Evolutionary conservation across 169 alveolate species (phyloP).

Genomic region (Perkinsus marinus): DNA sequence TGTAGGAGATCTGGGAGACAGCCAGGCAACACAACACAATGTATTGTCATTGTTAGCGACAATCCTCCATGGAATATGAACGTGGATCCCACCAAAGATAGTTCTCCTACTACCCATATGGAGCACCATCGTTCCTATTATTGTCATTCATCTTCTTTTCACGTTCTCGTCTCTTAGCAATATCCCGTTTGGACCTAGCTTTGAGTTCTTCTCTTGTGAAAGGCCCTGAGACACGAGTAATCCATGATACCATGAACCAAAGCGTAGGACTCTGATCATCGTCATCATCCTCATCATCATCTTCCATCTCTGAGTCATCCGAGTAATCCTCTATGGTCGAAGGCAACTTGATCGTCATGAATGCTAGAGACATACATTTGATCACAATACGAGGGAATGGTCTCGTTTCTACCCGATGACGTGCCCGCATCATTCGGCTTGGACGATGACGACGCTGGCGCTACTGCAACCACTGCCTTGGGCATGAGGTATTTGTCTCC

Average conservation of each 20-base stretch:
- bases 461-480: neutral
- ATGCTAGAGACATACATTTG: no score
- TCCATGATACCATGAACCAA: neutral
- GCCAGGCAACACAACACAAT: no score
- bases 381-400: no score
- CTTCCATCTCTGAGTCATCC: slow-evolving; percentile 11
- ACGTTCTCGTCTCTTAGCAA: neutral
- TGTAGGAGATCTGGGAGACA: no score
- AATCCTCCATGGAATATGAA: no score
- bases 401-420: neutral
- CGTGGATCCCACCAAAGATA: no score
- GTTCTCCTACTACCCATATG: no score
- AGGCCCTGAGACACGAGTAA: neutral
- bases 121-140: no score
- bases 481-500: neutral
- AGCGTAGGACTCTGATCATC: neutral
- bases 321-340: slow-evolving; percentile 3
- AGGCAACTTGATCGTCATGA: slow-evolving; percentile 5
- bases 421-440: neutral
- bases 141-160: neutral
- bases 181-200: neutral
- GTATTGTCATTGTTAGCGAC: no score
- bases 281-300: slow-evolving; percentile 10
- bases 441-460: neutral
- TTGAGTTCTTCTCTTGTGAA: neutral